A percentile compares a stretch with the other conserved stretches of the same genome.
Conservation (phyloP, 1,139 yeast genomes). For the Nematodospora anomalae region DNA sequence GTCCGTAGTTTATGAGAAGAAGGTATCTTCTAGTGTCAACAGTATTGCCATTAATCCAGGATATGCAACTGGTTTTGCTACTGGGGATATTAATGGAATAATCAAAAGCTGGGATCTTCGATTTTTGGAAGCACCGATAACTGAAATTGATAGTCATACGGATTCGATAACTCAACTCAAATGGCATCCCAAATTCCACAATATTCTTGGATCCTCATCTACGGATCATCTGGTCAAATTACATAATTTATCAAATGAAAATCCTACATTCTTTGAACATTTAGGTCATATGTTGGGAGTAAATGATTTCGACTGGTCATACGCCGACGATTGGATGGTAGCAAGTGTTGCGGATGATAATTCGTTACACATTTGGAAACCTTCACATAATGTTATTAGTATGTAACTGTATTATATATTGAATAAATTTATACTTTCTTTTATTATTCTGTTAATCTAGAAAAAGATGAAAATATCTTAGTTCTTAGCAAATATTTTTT, state of each 20-base stretch:
- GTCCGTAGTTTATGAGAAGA: constrained; percentile 21
- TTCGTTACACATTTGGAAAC: constrained; percentile 83
- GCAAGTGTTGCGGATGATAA: constrained; percentile 89
- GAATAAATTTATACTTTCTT: constrained; percentile 3
- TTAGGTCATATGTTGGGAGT: constrained; percentile 91
- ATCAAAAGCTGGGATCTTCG: constrained; percentile 74
- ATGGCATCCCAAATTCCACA: constrained; percentile 71
- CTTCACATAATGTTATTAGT: constrained; percentile 33
- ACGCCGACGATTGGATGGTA: constrained; percentile 72
- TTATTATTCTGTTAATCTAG: constrained; percentile 3
- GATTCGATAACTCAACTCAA: constrained; percentile 67
- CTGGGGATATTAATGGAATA: constrained; percentile 67
- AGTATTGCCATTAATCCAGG: constrained; percentile 62
- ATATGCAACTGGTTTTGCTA: constrained; percentile 54
- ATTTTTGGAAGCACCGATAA: constrained; percentile 23
- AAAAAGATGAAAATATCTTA: constrained; percentile 14
- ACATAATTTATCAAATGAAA: constrained; percentile 56
- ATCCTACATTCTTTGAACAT: constrained; percentile 62
- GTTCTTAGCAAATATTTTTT: constrained; percentile 68
- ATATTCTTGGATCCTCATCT: constrained; percentile 71
- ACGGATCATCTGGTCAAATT: constrained; percentile 68
- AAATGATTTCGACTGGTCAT: constrained; percentile 86
- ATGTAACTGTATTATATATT: constrained; percentile 11
- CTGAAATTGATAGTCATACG: constrained; percentile 45
- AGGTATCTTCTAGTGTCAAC: constrained; percentile 54